These are phyloP conservation scores for Diaporthe eres DNA, from an alignment of 2,329 filamentous ascomycete species.

Conservation along the genomic window DNA sequence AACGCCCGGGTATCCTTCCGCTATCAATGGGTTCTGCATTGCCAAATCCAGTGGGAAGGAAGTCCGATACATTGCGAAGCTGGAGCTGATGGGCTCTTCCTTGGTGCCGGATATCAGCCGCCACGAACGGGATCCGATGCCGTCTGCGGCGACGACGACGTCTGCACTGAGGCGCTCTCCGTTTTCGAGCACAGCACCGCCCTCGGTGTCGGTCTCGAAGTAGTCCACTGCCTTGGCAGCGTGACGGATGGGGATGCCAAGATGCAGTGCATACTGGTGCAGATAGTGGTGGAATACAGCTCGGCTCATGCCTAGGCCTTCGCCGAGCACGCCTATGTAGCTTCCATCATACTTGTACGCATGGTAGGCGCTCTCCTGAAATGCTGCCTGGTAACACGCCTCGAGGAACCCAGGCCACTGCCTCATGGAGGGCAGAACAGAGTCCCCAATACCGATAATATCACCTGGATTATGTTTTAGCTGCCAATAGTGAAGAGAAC, in stretches of 20 bases:
- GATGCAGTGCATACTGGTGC: not conserved
- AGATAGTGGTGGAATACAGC: not conserved
- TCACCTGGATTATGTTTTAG: not conserved
- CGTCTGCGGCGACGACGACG: not conserved
- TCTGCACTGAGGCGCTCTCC: not conserved
- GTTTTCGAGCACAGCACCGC: not conserved
- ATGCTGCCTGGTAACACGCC: not conserved
- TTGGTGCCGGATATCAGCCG: not conserved
- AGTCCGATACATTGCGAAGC: not conserved
- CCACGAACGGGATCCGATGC: not conserved
- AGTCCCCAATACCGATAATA: not conserved
- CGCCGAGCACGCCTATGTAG: not conserved
- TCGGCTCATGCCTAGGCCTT: not conserved
- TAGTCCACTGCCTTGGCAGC: slow-evolving; percentile 1
- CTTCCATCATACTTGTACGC: not conserved
- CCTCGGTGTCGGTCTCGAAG: not conserved
- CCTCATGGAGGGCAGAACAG: not conserved
- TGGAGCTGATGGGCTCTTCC: not conserved
- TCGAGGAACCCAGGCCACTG: not conserved
- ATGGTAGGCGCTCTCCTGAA: not conserved
- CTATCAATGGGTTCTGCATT: not conserved
- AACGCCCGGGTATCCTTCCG: not conserved
- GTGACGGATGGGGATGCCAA: not conserved
- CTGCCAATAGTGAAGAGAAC: not conserved
- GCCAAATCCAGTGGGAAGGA: not conserved